Conservation (phyloP, 225 moss, liverwort and hornwort genomes). For the Neckera pumila region DNA sequence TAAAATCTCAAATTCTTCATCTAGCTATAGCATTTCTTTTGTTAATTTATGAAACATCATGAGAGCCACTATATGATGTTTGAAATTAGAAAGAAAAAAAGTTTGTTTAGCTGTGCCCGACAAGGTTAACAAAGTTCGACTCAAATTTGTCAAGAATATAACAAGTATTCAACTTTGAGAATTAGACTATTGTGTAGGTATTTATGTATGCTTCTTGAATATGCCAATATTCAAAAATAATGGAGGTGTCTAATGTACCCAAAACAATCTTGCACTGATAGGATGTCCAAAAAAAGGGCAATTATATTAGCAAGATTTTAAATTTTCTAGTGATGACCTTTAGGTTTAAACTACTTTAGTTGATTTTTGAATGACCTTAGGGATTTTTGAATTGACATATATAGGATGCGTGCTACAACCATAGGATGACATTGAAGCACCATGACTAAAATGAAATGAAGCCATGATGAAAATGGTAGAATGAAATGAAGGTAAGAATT, state of each 20-base stretch:
- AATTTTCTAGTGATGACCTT: not conserved
- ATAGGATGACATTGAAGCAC: rapidly evolving
- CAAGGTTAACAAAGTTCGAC: not conserved
- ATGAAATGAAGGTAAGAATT: not conserved
- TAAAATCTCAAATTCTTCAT: not conserved
- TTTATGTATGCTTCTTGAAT: not conserved
- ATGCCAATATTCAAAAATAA: not conserved
- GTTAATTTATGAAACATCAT: not conserved
- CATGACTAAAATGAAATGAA: not conserved
- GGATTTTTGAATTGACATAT: not conserved
- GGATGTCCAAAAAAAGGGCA: not conserved
- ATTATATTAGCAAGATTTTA: not conserved
- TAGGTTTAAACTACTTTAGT: rapidly evolving
- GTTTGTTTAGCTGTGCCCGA: rapidly evolving
- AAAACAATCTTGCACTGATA: not conserved
- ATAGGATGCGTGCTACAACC: rapidly evolving
- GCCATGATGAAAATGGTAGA: not conserved
- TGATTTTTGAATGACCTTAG: not conserved
- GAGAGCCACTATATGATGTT: not conserved
- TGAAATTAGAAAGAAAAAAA: not conserved
- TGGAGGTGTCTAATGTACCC: too few relatives aligned
- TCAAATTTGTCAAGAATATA: not conserved
- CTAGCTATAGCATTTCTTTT: not conserved
- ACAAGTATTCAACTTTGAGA: not conserved
- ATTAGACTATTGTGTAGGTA: not conserved